phyloP scores from a whole-genome alignment of 1,139 yeast genomes.

The Sugiyamaella xylanicola region DNA sequence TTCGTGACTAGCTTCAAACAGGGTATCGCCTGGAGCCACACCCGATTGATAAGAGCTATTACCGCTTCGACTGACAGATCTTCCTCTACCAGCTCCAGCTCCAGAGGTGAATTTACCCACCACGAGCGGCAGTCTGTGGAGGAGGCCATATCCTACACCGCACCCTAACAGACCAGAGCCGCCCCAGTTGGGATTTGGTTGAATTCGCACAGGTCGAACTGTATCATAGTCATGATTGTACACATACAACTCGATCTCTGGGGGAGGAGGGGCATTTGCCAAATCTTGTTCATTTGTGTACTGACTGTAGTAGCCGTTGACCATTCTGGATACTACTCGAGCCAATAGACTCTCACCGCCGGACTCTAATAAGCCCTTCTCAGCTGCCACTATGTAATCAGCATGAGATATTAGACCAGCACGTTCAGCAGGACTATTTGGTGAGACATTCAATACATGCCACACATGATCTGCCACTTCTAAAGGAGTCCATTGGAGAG shows the following conservation, averaged over 20 bases:
- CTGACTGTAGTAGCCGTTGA: conserved; percentile 30
- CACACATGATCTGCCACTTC: conserved; percentile 81
- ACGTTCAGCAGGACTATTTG: conserved; percentile 78
- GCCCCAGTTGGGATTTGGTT: conserved; percentile 62
- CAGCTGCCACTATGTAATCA: conserved; percentile 90
- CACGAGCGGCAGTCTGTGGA: conserved; percentile 80
- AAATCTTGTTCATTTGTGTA: conserved; percentile 26
- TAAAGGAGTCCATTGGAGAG: conserved; percentile 76
- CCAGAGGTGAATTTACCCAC: conserved; percentile 50
- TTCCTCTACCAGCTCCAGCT: conserved; percentile 21
- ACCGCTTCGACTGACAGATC: conserved; percentile 12
- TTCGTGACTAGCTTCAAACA: conserved; percentile 37
- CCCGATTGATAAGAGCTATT: conserved; percentile 10
- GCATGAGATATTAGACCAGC: conserved; percentile 85
- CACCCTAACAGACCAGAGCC: conserved; percentile 85
- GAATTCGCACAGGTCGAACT: conserved; percentile 81
- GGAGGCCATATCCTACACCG: conserved; percentile 89
- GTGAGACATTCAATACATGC: conserved; percentile 77
- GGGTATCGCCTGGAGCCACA: conserved; percentile 40
- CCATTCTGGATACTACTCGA: conserved; percentile 52
- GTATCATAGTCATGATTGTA: conserved; percentile 87
- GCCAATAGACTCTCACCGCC: conserved; percentile 87
- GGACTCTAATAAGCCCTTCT: conserved; percentile 72
- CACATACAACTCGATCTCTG: conserved; percentile 61
- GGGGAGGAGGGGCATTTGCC: conserved; percentile 27